Base-by-base conservation (phyloP, 2,329 filamentous ascomycete genomes). In the Cephalotrichum gorgonifer region DNA sequence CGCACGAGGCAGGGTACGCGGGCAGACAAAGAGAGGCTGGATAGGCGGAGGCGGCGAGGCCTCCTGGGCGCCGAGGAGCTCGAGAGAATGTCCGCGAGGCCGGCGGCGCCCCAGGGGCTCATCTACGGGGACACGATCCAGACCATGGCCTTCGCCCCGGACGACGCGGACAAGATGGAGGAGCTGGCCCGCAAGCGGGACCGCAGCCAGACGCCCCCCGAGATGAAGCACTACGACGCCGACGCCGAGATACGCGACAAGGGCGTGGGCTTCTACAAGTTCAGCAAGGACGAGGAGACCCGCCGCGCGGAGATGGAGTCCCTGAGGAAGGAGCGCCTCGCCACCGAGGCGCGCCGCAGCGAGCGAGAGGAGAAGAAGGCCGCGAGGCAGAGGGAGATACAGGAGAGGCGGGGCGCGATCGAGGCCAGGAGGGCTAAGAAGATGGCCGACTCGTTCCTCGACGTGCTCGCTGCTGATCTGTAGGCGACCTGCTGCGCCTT, bases 51-150 rank as follows among this genome's bases (percentile, higher is more conserved):
- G 31, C 57, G 67, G 20, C 76, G 78, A 48, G 71, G 75, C 7
- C 67, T 75, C 2, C 63, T 77, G 3, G 73, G 75, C 20, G 71
- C 73, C 2, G 72, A 81, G 48, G 81, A 86, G 54, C 72, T 85
- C 3, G 84, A 85, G 56, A 70, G 73, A 53, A 85, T 88, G 71
- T 79, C 81, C 12, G 86, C 83, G 26, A 73, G 83, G 15, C 85
- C 84, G 8, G 65, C 64, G 15, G 77, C 78, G 53, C 90, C 90
- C 0, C 64, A 69, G 6, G 79, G 82, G 17, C 66, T 97, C 35
- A 94, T 98, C 51, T 83, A 85, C 59, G 93, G 93, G 48, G 88
- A 94, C 64, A 78, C 86, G 4, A 79, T 98, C 47, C 93, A 98
- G 66, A 73, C 79, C 1, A 73, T 81, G 54, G 93, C 93, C 0